Evolutionary conservation across 495 filamentous ascomycete genomes (phyloP).

Genomic region (Daldinia childiae): DNA sequence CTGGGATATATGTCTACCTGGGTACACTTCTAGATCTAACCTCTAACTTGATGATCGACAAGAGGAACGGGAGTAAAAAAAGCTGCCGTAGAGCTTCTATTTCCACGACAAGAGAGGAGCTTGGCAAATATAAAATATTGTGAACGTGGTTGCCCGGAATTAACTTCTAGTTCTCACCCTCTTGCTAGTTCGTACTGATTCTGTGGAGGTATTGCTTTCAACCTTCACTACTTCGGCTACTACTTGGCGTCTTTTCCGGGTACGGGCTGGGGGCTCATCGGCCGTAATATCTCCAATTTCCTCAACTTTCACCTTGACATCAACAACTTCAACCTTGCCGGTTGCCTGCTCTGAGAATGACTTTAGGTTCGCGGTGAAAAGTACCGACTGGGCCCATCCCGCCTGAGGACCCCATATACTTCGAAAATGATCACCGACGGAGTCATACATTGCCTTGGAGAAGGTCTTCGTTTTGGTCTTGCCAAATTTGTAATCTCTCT

Average conservation of each 20-base stretch:
- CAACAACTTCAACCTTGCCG: slow-evolving; percentile 61
- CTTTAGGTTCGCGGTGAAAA: slow-evolving; percentile 93
- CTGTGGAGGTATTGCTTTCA: slow-evolving; percentile 22
- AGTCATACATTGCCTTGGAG: slow-evolving; percentile 87
- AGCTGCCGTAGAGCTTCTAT: not conserved
- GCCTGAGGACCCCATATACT: slow-evolving; percentile 92
- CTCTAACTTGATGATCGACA: not conserved
- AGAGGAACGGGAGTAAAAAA: not conserved
- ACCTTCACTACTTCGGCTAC: slow-evolving; percentile 33
- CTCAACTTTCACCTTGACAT: slow-evolving; percentile 50
- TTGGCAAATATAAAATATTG: not conserved
- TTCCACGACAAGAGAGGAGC: not conserved
- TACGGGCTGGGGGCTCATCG: slow-evolving; percentile 6
- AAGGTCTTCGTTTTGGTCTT: slow-evolving; percentile 85
- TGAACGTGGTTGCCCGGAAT: not conserved
- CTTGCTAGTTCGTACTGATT: slow-evolving; percentile 20
- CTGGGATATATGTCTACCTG: not conserved
- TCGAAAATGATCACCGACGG: slow-evolving; percentile 89
- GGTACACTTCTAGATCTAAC: not conserved
- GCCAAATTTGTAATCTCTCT: slow-evolving; percentile 92
- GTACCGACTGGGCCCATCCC: slow-evolving; percentile 96
- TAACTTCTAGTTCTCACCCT: slow-evolving; percentile 28
- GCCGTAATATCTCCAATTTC: slow-evolving; percentile 38
- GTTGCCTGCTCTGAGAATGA: slow-evolving; percentile 75
- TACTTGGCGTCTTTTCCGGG: slow-evolving; percentile 25